These are phyloP conservation scores for Penicillium sp. DNA, from an alignment of 2,329 filamentous ascomycete species.

Conservation along the genomic window DNA sequence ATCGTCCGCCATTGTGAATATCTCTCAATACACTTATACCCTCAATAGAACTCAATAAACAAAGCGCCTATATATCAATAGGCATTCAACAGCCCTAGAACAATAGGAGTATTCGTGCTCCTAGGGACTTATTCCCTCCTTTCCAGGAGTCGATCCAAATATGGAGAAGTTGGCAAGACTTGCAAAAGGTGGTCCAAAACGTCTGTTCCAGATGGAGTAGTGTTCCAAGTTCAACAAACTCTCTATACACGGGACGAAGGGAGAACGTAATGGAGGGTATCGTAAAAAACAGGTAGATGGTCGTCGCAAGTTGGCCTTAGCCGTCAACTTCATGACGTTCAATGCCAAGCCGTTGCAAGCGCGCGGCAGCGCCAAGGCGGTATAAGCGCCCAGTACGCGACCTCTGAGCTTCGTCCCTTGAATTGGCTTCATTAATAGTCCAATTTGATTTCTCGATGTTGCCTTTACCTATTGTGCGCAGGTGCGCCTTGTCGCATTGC, in stretches of 20 bases:
- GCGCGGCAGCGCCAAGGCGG: slow-evolving; percentile 30
- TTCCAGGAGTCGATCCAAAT: slow-evolving; percentile 4
- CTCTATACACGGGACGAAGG: slow-evolving; percentile 14
- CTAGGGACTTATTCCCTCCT: neutral
- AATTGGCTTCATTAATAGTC: neutral
- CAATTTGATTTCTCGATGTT: slow-evolving; percentile 22
- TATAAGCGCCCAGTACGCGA: slow-evolving; percentile 2
- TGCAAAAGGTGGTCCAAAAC: neutral
- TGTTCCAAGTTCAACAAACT: neutral
- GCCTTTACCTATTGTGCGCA: slow-evolving; percentile 25
- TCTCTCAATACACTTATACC: slow-evolving; percentile 6
- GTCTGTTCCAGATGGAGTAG: neutral
- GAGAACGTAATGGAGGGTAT: slow-evolving; percentile 15
- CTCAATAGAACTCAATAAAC: neutral
- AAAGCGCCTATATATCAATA: neutral
- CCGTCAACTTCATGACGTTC: slow-evolving; percentile 34
- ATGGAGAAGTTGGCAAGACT: neutral
- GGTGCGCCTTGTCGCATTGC: slow-evolving; percentile 18
- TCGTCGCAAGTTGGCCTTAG: slow-evolving; percentile 26
- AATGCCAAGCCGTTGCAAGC: slow-evolving; percentile 34
- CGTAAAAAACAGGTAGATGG: slow-evolving; percentile 20
- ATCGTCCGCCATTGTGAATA: slow-evolving; percentile 68
- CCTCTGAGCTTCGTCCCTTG: slow-evolving; percentile 1
- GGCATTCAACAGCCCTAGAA: neutral
- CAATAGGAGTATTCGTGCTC: neutral